Evolutionary conservation across 2,329 filamentous ascomycete species (phyloP), one percentile per base, ranked within the genome.

Genomic region (Colletotrichum higginsianum): DNA sequence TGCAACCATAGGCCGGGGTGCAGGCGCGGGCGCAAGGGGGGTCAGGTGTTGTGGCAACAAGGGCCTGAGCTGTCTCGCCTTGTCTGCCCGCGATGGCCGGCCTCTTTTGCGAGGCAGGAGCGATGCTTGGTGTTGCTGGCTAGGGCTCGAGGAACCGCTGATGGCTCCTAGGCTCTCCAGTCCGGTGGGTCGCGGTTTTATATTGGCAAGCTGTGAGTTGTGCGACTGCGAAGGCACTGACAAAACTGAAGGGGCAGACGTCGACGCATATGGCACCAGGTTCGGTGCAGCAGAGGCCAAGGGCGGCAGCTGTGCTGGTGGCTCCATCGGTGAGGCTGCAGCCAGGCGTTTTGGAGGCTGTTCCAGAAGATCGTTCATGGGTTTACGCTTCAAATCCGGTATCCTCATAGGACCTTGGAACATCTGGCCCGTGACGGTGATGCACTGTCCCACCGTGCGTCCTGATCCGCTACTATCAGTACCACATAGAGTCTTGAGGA

Each of bases 361-460:
- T 8, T 80, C 80, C 74, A 74, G 76, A 40, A 80, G 75, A 64
- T 82, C 80, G 75, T 78, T 77, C 35, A 81, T 74, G 55, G 79
- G 78, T 71, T 79, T 82, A 72, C 83, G 82, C 75, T 84, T 84
- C 61, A 73, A 64, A 23, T 73, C 72, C 8, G 78, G 79, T 18
- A 73, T 67, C 47, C 78, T 75, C 44, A 82, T 79, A 67, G 80
- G 78, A 21, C 76, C 74, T 50, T 80, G 78, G 71, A 82, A 79
- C 75, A 86, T 80, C 26, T 79, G 80, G 49, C 83, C 80, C 56
- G 82, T 80, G 47, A 82, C 80, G 60, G 81, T 76, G 66, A 86
- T 77, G 74, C 85, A 87, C 75, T 87, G 84, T 44, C 80, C 80
- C 80, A 86, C 81, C 73, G 82, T 86, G 64, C 85, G 84, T 44